Base-by-base conservation (phyloP, 495 filamentous ascomycete genomes). In the Aspergillus bertholletiae region DNA sequence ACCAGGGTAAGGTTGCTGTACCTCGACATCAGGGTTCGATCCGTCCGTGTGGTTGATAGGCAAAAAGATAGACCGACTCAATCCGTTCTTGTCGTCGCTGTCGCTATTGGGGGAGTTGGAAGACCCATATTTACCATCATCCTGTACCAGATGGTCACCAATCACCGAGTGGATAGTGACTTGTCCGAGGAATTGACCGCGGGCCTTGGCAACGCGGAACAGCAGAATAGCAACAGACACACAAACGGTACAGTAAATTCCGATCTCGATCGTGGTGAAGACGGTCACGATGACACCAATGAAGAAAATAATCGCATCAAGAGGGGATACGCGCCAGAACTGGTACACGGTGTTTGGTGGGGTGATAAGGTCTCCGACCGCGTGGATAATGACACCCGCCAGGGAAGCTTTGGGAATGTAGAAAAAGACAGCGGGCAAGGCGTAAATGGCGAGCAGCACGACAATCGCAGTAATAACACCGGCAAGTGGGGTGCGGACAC, bases 361-460 rank as follows among this genome's bases (percentile, higher is more conserved):
- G 0, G 95, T 97, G 71, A 98, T 93, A 46, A 98, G 70, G 62
- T 98, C 94, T 53, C 90, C 90, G 21, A 98, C 94, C 20, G 95
- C 94, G 65, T 98, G 94, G 65, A 98, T 97, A 59, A 98, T 98
- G 66, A 98, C 91, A 45, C 85, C 94, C 7, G 95, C 80, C n/a
- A 98, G 83, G 6, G 84, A 79, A 3, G 94, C 85, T 55, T 81
- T 87, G 2, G 94, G 91, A 59, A 98, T 97, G 71, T 91, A 98
- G 77, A 82, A 97, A 81, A 98, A 98, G 34, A 98, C 84, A 6
- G 88, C 85, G 4, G 95, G 85, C 17, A 97, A 77, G 17, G 90
- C 90, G 63, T 97, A 98, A 67, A 96, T 95, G 53, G 94, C 92
- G n/a, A 97, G 76, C 0, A 97, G 81, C 9, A 98, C 94, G 8